phyloP scores from a whole-genome alignment of 2,329 filamentous ascomycete genomes.

The Pseudocercospora ulei region DNA sequence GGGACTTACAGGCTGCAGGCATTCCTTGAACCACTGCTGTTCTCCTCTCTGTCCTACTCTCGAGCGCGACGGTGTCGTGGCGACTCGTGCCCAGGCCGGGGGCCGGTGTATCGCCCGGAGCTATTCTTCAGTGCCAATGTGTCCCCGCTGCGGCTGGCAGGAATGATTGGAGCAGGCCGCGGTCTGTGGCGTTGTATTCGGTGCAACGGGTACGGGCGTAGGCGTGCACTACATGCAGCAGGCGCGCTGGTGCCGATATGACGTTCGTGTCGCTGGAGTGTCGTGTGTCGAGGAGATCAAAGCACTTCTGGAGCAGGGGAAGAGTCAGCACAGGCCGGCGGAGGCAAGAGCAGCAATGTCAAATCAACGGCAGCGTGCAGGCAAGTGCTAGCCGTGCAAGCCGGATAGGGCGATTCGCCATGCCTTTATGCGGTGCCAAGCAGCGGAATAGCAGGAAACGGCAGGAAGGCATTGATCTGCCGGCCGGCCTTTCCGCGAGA shows the following conservation, averaged over 20 bases:
- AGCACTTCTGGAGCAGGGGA: constrained; percentile 13
- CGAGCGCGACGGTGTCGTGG: constrained; percentile 18
- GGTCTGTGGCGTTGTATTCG: constrained; percentile 10
- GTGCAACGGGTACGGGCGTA: constrained; percentile 16
- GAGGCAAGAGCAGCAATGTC: constrained; percentile 17
- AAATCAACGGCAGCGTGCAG: constrained; percentile 25
- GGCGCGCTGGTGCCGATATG: constrained; percentile 19
- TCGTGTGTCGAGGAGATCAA: constrained; percentile 15
- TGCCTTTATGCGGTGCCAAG: constrained; percentile 16
- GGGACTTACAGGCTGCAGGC: constrained; percentile 28
- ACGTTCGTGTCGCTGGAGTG: constrained; percentile 16
- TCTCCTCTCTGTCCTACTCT: constrained; percentile 19
- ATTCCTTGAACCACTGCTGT: constrained; percentile 24
- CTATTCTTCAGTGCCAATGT: constrained; percentile 13
- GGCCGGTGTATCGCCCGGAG: constrained; percentile 18
- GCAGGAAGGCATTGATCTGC: constrained; percentile 16
- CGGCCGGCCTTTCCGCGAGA: constrained; percentile 12
- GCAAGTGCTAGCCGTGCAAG: constrained; percentile 9
- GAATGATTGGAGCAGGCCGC: constrained; percentile 12
- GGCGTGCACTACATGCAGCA: constrained; percentile 20
- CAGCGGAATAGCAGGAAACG: constrained; percentile 4
- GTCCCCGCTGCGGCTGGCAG: constrained; percentile 18
- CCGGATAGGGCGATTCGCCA: constrained; percentile 2
- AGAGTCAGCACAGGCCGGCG: constrained; percentile 14
- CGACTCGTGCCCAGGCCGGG: constrained; percentile 8